phyloP scores from a whole-genome alignment of 108 stramenopile species.

The Skeletonema menzelii region DNA sequence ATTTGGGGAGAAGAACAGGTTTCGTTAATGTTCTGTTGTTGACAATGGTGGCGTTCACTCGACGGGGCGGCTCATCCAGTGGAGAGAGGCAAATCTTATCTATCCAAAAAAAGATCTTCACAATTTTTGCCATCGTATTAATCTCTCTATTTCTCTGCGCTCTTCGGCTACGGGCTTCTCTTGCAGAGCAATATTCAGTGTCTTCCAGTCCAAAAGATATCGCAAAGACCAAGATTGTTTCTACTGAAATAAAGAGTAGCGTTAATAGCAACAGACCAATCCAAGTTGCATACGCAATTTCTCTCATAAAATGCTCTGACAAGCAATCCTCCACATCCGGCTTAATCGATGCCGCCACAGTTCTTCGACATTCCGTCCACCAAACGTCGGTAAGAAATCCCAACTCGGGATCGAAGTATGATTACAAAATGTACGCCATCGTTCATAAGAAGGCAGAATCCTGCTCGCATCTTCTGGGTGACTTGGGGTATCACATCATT shows the following conservation, averaged over 20 bases:
- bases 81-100: not conserved
- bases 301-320: constrained; percentile 53
- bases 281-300: constrained; percentile 49
- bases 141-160: not conserved
- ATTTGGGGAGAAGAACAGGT: no score
- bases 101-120: not conserved
- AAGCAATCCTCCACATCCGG: constrained; percentile 42
- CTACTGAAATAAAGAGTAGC: not conserved
- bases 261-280: constrained; percentile 2
- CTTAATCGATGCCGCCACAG: constrained; percentile 44
- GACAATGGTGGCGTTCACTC: not conserved
- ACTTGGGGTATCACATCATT: constrained; percentile 36
- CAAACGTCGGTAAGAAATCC: constrained; percentile 27
- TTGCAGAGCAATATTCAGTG: not conserved
- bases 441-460: constrained; percentile 30
- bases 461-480: constrained; percentile 10
- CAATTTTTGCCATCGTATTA: not conserved
- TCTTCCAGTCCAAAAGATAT: not conserved
- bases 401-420: constrained; percentile 25
- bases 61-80: not conserved
- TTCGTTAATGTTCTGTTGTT: not conserved
- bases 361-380: constrained; percentile 56
- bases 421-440: constrained; percentile 53
- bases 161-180: not conserved
- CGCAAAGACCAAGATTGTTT: not conserved